Evolutionary conservation across 1,139 yeast genomes (phyloP).

Genomic region (Pichia sp.): DNA sequence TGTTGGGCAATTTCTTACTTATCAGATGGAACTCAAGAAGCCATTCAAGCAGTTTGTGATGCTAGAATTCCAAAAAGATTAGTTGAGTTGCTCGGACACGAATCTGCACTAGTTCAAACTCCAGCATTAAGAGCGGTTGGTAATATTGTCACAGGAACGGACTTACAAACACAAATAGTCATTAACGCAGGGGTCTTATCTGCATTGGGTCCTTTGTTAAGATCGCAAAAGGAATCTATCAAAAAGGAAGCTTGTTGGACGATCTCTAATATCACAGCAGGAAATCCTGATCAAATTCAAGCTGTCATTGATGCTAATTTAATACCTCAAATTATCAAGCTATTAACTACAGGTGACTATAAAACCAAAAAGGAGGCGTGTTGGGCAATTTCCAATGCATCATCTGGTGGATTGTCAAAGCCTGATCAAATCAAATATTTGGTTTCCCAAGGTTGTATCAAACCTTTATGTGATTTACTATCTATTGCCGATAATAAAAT

Average conservation of each 20-base stretch:
- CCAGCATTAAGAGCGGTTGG: constrained; percentile 98
- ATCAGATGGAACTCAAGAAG: constrained; percentile 87
- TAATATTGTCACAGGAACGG: constrained; percentile 96
- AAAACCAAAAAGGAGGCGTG: constrained; percentile 98
- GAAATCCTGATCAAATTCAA: constrained; percentile 91
- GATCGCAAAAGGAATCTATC: constrained; percentile 85
- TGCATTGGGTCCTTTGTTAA: constrained; percentile 74
- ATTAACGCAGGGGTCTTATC: constrained; percentile 90
- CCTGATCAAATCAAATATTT: constrained; percentile 93
- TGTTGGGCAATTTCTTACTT: constrained; percentile 98
- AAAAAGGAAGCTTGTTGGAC: constrained; percentile 99
- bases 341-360: constrained; percentile 80
- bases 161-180: constrained; percentile 89
- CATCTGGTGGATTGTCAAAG: constrained; percentile 87
- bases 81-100: constrained; percentile 83
- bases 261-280: constrained; percentile 94
- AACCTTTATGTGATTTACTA: constrained; percentile 91
- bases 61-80: constrained; percentile 92
- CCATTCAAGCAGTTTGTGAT: constrained; percentile 95
- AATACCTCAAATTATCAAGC: constrained; percentile 85
- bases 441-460: constrained; percentile 93
- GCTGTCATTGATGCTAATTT: constrained; percentile 93
- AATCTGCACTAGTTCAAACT: constrained; percentile 83
- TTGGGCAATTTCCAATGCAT: constrained; percentile 98
- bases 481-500: constrained; percentile 86